Base-by-base conservation (phyloP, 2,329 filamentous ascomycete genomes). In the Calonectria pteridis region DNA sequence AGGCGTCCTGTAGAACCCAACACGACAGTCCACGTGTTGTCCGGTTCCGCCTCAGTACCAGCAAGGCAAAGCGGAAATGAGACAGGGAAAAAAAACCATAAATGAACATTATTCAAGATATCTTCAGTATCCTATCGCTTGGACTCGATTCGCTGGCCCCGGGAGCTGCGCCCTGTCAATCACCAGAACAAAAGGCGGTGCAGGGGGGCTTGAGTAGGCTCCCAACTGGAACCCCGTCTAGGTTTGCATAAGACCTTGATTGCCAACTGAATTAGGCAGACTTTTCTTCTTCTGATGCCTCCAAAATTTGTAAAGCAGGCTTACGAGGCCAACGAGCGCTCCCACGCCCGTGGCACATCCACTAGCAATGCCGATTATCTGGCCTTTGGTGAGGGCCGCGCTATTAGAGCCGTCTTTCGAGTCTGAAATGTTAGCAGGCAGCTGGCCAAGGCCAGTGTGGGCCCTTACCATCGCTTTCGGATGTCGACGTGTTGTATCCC, bases 401-500 rank as follows among this genome's bases (percentile, higher is more conserved):
- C 6, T 26, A 59, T 59, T n/a, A 1, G 28, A 37, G 14, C 31
- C 6, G 6, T 5, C 53, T 23, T 4, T 26, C 7, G 31, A 26
- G 10, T 35, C 53, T 35, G n/a, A 5, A 13, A 18, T 4, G n/a
- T 59, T 18, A 59, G 55, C 13, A 40, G 7, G 13, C 4, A n/a
- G 14, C 4, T 23, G 40, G 33, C 26, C 55, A 26, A 40, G n/a
- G n/a, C 13, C 13, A 28, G 33, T 18, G 33, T 16, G 26, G n/a
- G 18, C 9, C 53, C 55, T 37, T 28, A 40, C 33, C 31, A 5
- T 40, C 13, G n/a, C 13, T 40, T 26, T 59, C 55, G 18, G n/a
- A 28, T 23, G 33, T 31, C 10, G 33, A 37, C 33, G 16, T 18
- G 18, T 94, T 94, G 16, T 73, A 73, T 13, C 68, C 72, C 20